Conservation (phyloP, 345 rosid species). For the Trapa bicornis region DNA sequence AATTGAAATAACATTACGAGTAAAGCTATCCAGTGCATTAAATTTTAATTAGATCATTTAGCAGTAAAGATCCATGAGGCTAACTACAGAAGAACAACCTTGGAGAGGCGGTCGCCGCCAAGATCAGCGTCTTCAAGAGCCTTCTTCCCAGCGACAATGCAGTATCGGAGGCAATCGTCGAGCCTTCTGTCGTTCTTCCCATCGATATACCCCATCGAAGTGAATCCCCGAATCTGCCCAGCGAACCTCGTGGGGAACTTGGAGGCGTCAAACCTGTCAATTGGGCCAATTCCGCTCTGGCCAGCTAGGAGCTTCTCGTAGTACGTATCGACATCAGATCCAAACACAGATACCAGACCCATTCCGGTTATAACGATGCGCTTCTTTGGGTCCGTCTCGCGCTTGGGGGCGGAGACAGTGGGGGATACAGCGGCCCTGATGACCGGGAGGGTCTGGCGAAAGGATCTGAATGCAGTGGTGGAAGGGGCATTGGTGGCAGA, state of each 20-base stretch:
- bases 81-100: slow-evolving; percentile 24
- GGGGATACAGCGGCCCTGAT: slow-evolving; percentile 34
- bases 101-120: slow-evolving; percentile 55
- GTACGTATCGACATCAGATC: slow-evolving; percentile 73
- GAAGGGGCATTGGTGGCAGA: slow-evolving; percentile 20
- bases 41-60: not conserved
- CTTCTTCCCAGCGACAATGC: slow-evolving; percentile 96
- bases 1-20: not conserved
- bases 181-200: slow-evolving; percentile 92
- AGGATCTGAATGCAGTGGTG: slow-evolving; percentile 20
- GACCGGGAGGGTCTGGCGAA: slow-evolving; percentile 23
- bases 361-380: slow-evolving; percentile 87
- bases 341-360: slow-evolving; percentile 95
- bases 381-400: slow-evolving; percentile 93
- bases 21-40: not conserved
- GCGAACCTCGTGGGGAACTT: slow-evolving; percentile 94
- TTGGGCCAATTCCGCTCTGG: slow-evolving; percentile 76
- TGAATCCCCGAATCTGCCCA: slow-evolving; percentile 95
- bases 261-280: slow-evolving; percentile 91
- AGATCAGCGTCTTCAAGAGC: slow-evolving; percentile 90
- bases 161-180: slow-evolving; percentile 91
- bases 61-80: not conserved
- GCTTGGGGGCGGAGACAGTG: slow-evolving; percentile 64
- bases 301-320: slow-evolving; percentile 79
- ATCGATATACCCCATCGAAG: slow-evolving; percentile 67